Conservation (phyloP, 73 alveolate genomes). For the Symbiodinium pilosum region DNA sequence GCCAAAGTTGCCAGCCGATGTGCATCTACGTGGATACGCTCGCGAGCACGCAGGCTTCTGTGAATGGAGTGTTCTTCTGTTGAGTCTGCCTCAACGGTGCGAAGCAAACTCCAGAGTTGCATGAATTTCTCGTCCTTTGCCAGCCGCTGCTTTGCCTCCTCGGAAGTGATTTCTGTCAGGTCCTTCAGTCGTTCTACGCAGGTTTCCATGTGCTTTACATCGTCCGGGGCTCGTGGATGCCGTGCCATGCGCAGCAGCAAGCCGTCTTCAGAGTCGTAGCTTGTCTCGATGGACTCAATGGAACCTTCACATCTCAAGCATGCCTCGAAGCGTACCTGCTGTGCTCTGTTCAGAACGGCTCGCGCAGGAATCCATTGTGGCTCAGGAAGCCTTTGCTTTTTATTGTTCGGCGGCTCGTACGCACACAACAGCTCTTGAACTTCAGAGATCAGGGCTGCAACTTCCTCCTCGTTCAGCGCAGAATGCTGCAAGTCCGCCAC, state of each 20-base stretch:
- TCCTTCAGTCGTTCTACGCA: not conserved
- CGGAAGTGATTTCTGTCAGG: not conserved
- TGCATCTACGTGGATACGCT: slow-evolving; percentile 25
- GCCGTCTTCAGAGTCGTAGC: slow-evolving; percentile 72
- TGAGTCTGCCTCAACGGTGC: slow-evolving; percentile 26
- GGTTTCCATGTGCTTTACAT: not conserved
- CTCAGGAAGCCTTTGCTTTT: slow-evolving; percentile 26
- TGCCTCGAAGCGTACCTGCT: not conserved
- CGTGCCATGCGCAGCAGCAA: slow-evolving; percentile 54
- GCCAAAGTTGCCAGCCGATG: slow-evolving; percentile 22
- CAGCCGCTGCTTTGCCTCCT: slow-evolving; percentile 45
- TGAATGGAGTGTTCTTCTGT: slow-evolving; percentile 34
- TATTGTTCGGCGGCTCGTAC: slow-evolving; percentile 25
- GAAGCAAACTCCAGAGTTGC: slow-evolving; percentile 50
- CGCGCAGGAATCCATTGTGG: slow-evolving; percentile 78
- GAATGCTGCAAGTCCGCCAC: not conserved
- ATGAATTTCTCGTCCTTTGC: slow-evolving; percentile 27
- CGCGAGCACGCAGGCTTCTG: slow-evolving; percentile 38
- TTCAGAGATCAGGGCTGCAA: not conserved
- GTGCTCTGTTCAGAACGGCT: slow-evolving; percentile 9
- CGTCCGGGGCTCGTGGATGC: slow-evolving; percentile 73
- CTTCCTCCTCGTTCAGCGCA: not conserved
- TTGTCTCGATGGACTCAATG: not conserved
- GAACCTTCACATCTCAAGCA: not conserved
- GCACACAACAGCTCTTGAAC: slow-evolving; percentile 56